Evolutionary conservation across 148 eudicot genomes (phyloP).

Genomic region (Spergularia marina): DNA sequence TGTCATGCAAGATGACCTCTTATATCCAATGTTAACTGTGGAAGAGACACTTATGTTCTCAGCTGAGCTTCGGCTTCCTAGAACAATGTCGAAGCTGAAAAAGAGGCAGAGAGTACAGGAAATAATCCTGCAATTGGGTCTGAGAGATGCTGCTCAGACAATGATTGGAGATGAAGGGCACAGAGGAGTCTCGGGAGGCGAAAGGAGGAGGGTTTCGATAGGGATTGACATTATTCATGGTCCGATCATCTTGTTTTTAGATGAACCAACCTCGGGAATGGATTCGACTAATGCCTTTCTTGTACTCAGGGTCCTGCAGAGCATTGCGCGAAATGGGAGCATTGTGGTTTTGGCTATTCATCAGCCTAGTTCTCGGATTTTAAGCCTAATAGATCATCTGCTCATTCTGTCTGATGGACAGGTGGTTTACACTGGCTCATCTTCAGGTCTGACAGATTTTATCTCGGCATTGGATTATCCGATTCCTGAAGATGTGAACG

Average conservation of each 20-base stretch:
- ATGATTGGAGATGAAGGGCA: slow-evolving; percentile 94
- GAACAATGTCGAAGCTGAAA: slow-evolving; percentile 60
- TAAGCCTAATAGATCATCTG: slow-evolving; percentile 62
- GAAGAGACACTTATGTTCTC: slow-evolving; percentile 83
- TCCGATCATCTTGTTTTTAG: slow-evolving; percentile 77
- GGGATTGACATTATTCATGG: slow-evolving; percentile 87
- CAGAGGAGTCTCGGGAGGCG: slow-evolving; percentile 89
- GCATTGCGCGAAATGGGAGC: slow-evolving; percentile 84
- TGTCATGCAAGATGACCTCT: slow-evolving; percentile 88
- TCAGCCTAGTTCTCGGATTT: slow-evolving; percentile 77
- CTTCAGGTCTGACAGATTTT: slow-evolving; percentile 40
- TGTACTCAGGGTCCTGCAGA: slow-evolving; percentile 73
- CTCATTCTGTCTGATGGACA: slow-evolving; percentile 71
- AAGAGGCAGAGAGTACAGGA: slow-evolving; percentile 66
- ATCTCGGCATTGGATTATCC: slow-evolving; percentile 68
- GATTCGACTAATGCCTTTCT: slow-evolving; percentile 83
- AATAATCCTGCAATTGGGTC: slow-evolving; percentile 77
- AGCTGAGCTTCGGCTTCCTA: slow-evolving; percentile 75
- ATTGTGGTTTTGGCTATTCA: slow-evolving; percentile 81
- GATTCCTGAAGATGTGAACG: slow-evolving; percentile 75
- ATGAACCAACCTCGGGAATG: slow-evolving; percentile 88
- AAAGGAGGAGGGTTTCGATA: slow-evolving; percentile 76
- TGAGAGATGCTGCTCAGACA: slow-evolving; percentile 69
- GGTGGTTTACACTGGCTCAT: slow-evolving; percentile 70
- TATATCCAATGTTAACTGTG: slow-evolving; percentile 84